Conservation (phyloP, 2,329 filamentous ascomycete species). For the Fusarium setosum region DNA sequence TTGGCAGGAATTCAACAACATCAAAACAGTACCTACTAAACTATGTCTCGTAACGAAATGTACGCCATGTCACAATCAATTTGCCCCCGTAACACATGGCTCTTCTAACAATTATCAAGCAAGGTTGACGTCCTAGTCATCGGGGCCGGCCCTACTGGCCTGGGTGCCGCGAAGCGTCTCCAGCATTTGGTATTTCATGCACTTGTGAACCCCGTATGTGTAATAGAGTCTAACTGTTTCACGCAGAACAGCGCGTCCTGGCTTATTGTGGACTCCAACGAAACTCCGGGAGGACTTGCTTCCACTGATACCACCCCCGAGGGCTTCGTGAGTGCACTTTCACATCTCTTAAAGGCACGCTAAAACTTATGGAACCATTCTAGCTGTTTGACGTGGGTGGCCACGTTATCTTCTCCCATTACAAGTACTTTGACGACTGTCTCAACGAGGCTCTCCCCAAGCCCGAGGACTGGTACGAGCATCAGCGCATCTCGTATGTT, state of each 20-base stretch:
- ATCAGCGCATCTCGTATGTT: slow-evolving; percentile 99
- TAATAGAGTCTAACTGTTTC: too few species aligned
- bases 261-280: slow-evolving; percentile 93
- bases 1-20: too few species aligned
- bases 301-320: slow-evolving; percentile 95
- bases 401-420: slow-evolving; percentile 99
- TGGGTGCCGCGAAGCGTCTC: slow-evolving; percentile 97
- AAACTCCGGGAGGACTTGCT: slow-evolving; percentile 93
- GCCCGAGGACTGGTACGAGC: slow-evolving; percentile 94
- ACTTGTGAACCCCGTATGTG: too few species aligned
- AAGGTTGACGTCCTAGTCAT: slow-evolving; percentile 98
- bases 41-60: background rate
- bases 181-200: slow-evolving; percentile 96
- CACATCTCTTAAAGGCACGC: slow-evolving; percentile 20
- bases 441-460: slow-evolving; percentile 96
- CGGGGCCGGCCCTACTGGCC: slow-evolving; percentile 95
- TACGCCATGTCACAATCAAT: background rate
- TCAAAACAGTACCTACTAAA: too few species aligned
- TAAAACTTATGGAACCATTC: slow-evolving; percentile 18
- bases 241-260: slow-evolving; percentile 96
- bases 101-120: slow-evolving; percentile 56
- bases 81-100: too few species aligned
- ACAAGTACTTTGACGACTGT: slow-evolving; percentile 99
- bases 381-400: slow-evolving; percentile 98
- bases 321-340: slow-evolving; percentile 83